Base-by-base conservation (phyloP, 2,329 filamentous ascomycete genomes). In the Chaetomiaceae sp. region DNA sequence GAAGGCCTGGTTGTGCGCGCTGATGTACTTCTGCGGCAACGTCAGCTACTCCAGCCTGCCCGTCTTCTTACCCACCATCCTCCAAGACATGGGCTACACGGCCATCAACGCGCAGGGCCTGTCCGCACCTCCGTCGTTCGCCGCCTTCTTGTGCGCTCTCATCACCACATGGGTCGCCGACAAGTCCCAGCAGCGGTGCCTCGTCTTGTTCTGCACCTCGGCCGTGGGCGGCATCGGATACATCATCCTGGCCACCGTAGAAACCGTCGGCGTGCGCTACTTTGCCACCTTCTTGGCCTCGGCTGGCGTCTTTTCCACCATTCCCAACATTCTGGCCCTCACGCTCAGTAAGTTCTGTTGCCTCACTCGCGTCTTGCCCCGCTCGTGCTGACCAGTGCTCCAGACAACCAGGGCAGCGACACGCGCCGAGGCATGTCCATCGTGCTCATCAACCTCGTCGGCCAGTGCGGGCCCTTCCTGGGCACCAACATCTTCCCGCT, bases 301-400 rank as follows among this genome's bases (percentile, higher is more conserved):
- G 0, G 69, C 70, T 0, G 72, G 72, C 23, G 70, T 74, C 66
- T 90, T 89, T 63, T 82, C 85, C 0, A 77, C 77, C 15, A 86
- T 89, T 57, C 79, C 80, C 1, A 84, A 88, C 60, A 83, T 87
- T 20, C 72, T 89, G 15, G 83, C 85, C 0, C 89, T 86, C 86
- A 79, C 84, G 15, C 68, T 84, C 31, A 83, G 42, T 45, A 15
- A 20, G 42, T 45, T 15, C 17, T 9, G 11, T 11, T 17, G n/a
- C n/a, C n/a, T n/a, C n/a, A n/a, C n/a, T n/a, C n/a, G n/a, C n/a
- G n/a, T n/a, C n/a, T n/a, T n/a, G n/a, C n/a, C n/a, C n/a, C n/a
- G n/a, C n/a, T n/a, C n/a, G n/a, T n/a, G n/a, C n/a, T n/a, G n/a
- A n/a, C n/a, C n/a, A n/a, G n/a, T n/a, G n/a, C n/a, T n/a, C n/a